Evolutionary conservation across 2,329 filamentous ascomycete genomes (phyloP), one percentile per base, ranked within the genome.

Genomic region (Ceratocystis huliohia): DNA sequence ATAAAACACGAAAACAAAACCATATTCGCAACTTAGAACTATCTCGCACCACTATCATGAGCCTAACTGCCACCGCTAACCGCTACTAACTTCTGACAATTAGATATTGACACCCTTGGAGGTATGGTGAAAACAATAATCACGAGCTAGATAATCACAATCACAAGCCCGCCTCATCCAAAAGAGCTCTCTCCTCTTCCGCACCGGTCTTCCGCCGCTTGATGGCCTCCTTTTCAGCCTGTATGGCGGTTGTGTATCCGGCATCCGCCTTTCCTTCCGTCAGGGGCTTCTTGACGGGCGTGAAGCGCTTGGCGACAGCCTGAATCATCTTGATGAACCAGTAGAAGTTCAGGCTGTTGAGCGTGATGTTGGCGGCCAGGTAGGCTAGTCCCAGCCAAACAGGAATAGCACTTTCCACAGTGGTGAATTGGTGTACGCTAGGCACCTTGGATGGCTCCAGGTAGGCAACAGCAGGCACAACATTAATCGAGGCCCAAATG

Each of bases 271-370:
- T 30, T 37, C 50, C 30, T 15, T 62, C 63, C n/a, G 22, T 7
- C 41, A 25, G 22, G 17, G 33, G 37, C 28, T 41, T 44, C 28
- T 56, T 46, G 46, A 67, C 57, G 37, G 64, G 48, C 68, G 84
- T 81, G 73, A 94, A 94, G 30, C 89, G 81, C 78, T 89, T 91
- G 68, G 85, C 81, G 13, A 94, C 84, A 7, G 89, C 88, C 68
- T 84, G 80, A 69, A 95, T 85, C 90, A 95, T 95, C 81, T 90
- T 91, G 72, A 84, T 80, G 74, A 93, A 94, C 90, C 90, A 95
- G 76, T 87, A 89, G 72, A 89, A 85, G 76, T 95, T 95, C 64
- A 95, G 78, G 13, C 82, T 80, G 72, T 91, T 93, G 30, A 95
- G 80, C 0, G 83, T 82, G 22, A 89, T 65, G 74, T 94, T 94